Percentiles rank a stretch among this genome's conserved stretches.
These are phyloP conservation scores for Arthrobotrys entomopaga DNA, from an alignment of 2,329 filamentous ascomycete species.

Conservation along the genomic window DNA sequence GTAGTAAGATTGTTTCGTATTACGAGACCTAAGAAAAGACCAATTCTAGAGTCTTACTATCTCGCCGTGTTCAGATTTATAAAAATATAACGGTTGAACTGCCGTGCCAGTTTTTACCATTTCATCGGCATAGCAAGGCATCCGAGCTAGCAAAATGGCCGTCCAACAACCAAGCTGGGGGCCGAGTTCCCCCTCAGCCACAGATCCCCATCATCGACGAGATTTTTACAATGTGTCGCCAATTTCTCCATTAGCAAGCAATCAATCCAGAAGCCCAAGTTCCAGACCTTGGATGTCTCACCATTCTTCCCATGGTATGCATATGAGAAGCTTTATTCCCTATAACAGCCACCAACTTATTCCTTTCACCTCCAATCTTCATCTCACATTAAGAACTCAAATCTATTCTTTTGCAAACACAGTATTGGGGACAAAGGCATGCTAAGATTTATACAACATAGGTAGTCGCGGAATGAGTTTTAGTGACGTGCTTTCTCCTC, in stretches of 20 bases:
- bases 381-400: too few species aligned
- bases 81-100: constrained; percentile 33
- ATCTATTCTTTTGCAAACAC: too few species aligned
- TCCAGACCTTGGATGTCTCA: constrained; percentile 42
- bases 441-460: constrained; percentile 34
- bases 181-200: constrained; percentile 54
- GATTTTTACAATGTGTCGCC: constrained; percentile 40
- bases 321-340: constrained; percentile 14
- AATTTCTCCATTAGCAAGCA: constrained; percentile 23
- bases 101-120: constrained; percentile 24
- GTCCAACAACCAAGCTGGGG: constrained; percentile 49
- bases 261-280: constrained; percentile 37
- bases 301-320: constrained; percentile 47
- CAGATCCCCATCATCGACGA: constrained; percentile 38
- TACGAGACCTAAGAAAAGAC: constrained; percentile 46
- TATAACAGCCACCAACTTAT: not conserved
- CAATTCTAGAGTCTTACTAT: constrained; percentile 52
- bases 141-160: constrained; percentile 35
- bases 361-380: too few species aligned
- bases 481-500: constrained; percentile 38
- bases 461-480: constrained; percentile 52
- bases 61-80: constrained; percentile 33
- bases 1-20: constrained; percentile 54
- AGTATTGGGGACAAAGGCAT: not conserved
- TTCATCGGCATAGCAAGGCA: constrained; percentile 7